These are phyloP conservation scores for Geranium rotundifolium DNA, from an alignment of 345 rosid genomes.

Conservation along the genomic window DNA sequence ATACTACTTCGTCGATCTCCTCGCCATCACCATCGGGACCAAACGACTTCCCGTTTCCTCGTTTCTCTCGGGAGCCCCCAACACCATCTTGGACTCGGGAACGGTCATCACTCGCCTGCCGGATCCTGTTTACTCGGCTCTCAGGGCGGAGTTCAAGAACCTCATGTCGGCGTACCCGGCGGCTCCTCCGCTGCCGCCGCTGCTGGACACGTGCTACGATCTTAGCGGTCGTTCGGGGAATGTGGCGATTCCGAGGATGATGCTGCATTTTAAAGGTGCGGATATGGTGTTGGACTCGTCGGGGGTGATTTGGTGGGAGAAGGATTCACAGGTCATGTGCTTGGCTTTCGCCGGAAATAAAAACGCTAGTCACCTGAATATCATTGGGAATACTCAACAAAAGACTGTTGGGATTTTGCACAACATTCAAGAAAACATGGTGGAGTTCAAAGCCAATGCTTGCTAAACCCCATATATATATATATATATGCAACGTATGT, in stretches of 20 bases:
- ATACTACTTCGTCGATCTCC: conserved; percentile 11
- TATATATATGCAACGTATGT: no score
- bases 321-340: conserved; percentile 16
- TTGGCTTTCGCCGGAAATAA: conserved; percentile 18
- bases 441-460: conserved; percentile 13
- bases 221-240: background rate
- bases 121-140: conserved; percentile 1
- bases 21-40: conserved; percentile 14
- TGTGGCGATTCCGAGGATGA: background rate
- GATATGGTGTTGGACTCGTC: background rate
- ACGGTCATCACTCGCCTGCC: conserved; percentile 17
- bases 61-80: background rate
- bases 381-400: conserved; percentile 22
- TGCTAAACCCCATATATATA: conserved; percentile 7
- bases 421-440: conserved; percentile 2
- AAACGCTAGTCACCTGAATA: conserved; percentile 4
- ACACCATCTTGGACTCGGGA: no score
- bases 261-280: background rate
- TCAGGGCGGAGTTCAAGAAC: conserved; percentile 7
- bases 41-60: conserved; percentile 4
- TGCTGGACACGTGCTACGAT: conserved; percentile 8
- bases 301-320: conserved; percentile 7
- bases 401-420: conserved; percentile 8
- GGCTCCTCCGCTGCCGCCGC: background rate
- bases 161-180: background rate